Base-by-base conservation (phyloP, 352 stramenopile species). In the Phytophthora fragariae region DNA sequence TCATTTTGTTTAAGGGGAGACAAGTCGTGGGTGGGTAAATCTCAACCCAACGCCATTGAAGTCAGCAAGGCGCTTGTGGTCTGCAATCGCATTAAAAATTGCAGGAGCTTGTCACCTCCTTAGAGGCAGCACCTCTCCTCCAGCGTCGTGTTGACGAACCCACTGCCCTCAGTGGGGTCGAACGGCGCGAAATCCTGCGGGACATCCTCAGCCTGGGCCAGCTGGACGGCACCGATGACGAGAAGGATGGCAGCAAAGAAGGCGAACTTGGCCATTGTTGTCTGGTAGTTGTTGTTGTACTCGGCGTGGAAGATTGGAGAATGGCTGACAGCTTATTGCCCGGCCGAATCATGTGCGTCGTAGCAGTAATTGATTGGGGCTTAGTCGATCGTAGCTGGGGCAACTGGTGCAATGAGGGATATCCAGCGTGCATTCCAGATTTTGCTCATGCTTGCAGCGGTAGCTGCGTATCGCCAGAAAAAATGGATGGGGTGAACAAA, bases 241-340 rank as follows among this genome's bases (percentile, higher is more conserved):
- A 68, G 19, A 15, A 68, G 50, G 33, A 68, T 37, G 39, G 50
- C 24, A 31, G 61, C 35, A 33, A 68, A 55, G 49, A 54, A 68
- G 35, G 19, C 15, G 35, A 60, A 54, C 31, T 68, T 68, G 61
- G 49, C 14, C 61, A 68, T 68, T 19, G 33, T 52, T 35, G 49
- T 21, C 6, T 35, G 46, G 46, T 41, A 41, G 44, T 7, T 53
- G 10, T 46, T 12, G 41, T 53, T 41, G 35, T 59, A 21, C 19
- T 21, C 53, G 33, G 12, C 29, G 49, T 46, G 27, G 61, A 29
- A 54, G 57, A 46, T 68, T 58, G 17, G 33, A 33, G 49, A 68
- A 33, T 68, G 61, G 19, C 17, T 10, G 27, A 29, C 27, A 29
- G 27, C 27, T 29, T 29, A 29, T 29, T 29, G 27, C 27, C 27